Conservation (phyloP, 106 monocot genomes). For the Amphibolis antarctica region DNA sequence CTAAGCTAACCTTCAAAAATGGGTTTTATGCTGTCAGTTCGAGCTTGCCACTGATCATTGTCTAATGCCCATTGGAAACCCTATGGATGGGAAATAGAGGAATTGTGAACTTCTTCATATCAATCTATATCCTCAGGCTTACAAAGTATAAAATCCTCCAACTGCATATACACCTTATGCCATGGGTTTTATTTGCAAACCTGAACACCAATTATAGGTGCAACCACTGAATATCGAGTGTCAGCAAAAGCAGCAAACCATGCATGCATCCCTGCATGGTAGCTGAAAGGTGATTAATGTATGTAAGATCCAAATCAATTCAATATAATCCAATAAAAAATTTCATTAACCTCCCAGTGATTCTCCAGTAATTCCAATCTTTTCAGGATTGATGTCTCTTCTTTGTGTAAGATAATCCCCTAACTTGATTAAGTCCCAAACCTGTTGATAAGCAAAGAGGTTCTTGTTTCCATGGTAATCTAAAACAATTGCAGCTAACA, state of each 20-base stretch:
- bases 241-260: conserved; percentile 90
- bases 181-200: conserved; percentile 22
- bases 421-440: conserved; percentile 94
- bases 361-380: conserved; percentile 93
- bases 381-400: conserved; percentile 64
- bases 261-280: conserved; percentile 94
- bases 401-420: conserved; percentile 79
- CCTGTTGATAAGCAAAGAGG: conserved; percentile 25
- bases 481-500: too few species aligned
- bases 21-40: conserved; percentile 77
- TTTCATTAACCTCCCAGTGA: conserved; percentile 75
- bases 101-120: background rate
- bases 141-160: background rate
- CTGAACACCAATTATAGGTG: conserved; percentile 95
- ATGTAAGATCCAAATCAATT: background rate
- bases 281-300: too few species aligned
- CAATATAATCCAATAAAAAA: background rate
- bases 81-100: conserved; percentile 12
- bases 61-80: conserved; percentile 89
- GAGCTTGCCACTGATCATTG: conserved; percentile 81
- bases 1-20: conserved; percentile 68
- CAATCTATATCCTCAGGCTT: background rate
- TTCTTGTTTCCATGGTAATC: background rate
- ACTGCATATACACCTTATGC: background rate
- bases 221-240: conserved; percentile 69